Conservation (phyloP, 1,284 basidiomycete genomes). For the Neonothopanus nambi region DNA sequence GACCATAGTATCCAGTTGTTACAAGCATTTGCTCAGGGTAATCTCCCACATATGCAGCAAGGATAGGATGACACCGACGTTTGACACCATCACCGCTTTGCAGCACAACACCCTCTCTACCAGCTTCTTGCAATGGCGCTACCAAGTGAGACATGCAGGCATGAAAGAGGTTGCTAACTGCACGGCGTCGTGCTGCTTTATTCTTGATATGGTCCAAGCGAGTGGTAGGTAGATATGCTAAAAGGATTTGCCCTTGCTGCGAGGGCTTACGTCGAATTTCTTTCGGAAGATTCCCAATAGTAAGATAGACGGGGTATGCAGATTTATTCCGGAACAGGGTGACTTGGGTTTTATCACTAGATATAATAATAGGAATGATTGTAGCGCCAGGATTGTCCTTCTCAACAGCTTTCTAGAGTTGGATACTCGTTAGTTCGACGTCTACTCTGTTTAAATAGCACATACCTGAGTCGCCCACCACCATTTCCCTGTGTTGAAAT, state of each 20-base stretch:
- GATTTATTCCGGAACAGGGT: conserved; percentile 37
- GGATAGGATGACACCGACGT: conserved; percentile 25
- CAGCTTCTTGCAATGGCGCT: conserved; percentile 24
- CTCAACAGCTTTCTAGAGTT: too few relatives aligned
- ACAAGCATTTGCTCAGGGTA: conserved; percentile 14
- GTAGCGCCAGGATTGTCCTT: conserved; percentile 32
- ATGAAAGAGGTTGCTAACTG: conserved; percentile 39
- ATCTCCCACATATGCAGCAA: conserved; percentile 11
- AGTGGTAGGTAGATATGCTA: conserved; percentile 39
- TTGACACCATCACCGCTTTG: conserved; percentile 19
- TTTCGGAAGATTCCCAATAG: conserved; percentile 45
- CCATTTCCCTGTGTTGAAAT: too few relatives aligned
- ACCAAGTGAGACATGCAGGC: conserved; percentile 30
- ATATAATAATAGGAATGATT: conserved; percentile 37
- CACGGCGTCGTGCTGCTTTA: conserved; percentile 26
- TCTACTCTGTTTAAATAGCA: too few relatives aligned
- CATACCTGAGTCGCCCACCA: too few relatives aligned
- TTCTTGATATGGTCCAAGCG: conserved; percentile 32
- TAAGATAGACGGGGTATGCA: conserved; percentile 44
- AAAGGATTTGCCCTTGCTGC: conserved; percentile 32
- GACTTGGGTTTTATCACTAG: conserved; percentile 25
- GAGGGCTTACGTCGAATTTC: conserved; percentile 38
- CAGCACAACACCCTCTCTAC: conserved; percentile 25
- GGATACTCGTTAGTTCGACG: too few relatives aligned
- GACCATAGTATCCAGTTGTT: conserved; percentile 1